Conservation (phyloP, 2,329 filamentous ascomycete species). For the Aspergillus texensis region DNA sequence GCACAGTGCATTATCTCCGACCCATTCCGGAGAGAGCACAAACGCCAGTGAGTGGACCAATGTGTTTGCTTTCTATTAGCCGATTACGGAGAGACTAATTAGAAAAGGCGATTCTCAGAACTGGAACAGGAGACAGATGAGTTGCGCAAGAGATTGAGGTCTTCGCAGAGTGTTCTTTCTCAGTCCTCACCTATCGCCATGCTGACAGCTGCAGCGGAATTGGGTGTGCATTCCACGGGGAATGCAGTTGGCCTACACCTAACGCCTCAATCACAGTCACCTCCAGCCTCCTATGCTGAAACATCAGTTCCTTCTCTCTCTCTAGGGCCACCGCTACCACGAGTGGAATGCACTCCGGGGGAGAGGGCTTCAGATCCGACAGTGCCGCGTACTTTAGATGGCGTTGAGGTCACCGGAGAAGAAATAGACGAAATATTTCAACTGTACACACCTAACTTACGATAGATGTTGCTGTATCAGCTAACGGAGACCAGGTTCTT, state of each 20-base stretch:
- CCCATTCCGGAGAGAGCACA: slow-evolving; percentile 47
- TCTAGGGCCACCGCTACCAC: slow-evolving; percentile 17
- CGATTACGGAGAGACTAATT: not conserved
- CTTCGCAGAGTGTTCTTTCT: slow-evolving; percentile 25
- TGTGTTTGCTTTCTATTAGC: too few species aligned
- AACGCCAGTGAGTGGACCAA: slow-evolving; percentile 38
- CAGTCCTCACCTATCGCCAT: slow-evolving; percentile 30
- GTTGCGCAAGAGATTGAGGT: slow-evolving; percentile 37
- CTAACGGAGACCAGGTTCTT: slow-evolving; percentile 36
- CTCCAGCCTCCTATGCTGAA: slow-evolving; percentile 24
- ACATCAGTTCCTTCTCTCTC: slow-evolving; percentile 25
- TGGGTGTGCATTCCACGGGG: slow-evolving; percentile 25
- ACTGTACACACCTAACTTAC: slow-evolving; percentile 27
- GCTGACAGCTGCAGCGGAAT: slow-evolving; percentile 35
- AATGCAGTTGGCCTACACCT: not conserved
- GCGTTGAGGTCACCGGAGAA: slow-evolving; percentile 29
- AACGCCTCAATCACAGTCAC: slow-evolving; percentile 24
- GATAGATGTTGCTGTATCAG: not conserved
- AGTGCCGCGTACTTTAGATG: slow-evolving; percentile 33
- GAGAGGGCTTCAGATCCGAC: slow-evolving; percentile 24
- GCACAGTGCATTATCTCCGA: slow-evolving; percentile 44
- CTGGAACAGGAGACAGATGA: slow-evolving; percentile 42
- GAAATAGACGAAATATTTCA: slow-evolving; percentile 45
- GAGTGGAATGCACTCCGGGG: slow-evolving; percentile 14
- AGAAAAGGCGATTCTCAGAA: slow-evolving; percentile 38